Conservation (phyloP, 257 asterid genomes). For the Ilex asprella region DNA sequence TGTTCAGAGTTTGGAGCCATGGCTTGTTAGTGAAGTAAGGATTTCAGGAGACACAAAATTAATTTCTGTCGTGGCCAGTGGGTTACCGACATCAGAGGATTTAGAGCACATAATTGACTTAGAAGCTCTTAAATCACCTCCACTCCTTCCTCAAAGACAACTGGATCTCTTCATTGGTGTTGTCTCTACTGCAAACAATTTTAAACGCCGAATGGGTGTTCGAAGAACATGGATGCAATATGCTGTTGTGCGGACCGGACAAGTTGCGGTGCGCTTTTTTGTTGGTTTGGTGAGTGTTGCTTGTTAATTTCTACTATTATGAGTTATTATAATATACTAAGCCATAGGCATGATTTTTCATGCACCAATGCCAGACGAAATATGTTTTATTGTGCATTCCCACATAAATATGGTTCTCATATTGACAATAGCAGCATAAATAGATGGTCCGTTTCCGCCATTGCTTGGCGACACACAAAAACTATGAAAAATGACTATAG, state of each 20-base stretch:
- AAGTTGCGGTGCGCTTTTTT: conserved; percentile 90
- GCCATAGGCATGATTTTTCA: no score
- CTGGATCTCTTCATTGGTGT: conserved; percentile 81
- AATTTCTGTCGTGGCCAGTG: conserved; percentile 84
- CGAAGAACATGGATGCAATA: conserved; percentile 99
- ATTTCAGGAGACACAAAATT: conserved; percentile 78
- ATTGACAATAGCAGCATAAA: no score
- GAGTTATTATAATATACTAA: no score
- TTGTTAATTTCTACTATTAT: no score
- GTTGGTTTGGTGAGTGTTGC: conserved; percentile 85
- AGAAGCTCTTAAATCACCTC: conserved; percentile 68
- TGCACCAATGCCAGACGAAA: no score
- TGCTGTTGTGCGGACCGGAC: conserved; percentile 71
- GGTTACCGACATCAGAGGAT: conserved; percentile 94
- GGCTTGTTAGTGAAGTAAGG: conserved; percentile 87
- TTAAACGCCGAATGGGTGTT: conserved; percentile 96
- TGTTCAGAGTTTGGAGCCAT: conserved; percentile 86
- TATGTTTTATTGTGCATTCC: no score
- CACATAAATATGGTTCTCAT: no score
- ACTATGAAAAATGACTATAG: no score
- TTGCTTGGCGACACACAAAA: no score
- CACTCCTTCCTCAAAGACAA: conserved; percentile 37
- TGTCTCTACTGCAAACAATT: conserved; percentile 89
- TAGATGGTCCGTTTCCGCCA: no score
- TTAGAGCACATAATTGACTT: conserved; percentile 68